These are phyloP conservation scores for Clitocybe nebularis DNA, from an alignment of 1,284 basidiomycete genomes.

Conservation along the genomic window DNA sequence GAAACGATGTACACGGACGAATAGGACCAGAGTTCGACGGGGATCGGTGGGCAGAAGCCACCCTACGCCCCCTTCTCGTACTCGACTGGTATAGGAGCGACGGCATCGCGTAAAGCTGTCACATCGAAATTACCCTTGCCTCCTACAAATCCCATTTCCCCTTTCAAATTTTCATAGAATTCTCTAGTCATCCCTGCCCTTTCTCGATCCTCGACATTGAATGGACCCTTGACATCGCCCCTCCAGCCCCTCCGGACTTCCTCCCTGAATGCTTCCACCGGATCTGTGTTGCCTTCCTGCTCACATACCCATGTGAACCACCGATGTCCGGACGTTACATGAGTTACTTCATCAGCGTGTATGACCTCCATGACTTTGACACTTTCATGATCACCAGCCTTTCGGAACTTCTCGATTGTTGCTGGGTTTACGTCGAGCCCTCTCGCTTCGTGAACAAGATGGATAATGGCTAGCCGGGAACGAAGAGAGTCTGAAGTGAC, in stretches of 20 bases:
- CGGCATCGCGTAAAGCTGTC: conserved; percentile 12
- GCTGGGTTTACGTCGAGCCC: conserved; percentile 85
- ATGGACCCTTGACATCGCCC: conserved; percentile 82
- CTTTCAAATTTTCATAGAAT: conserved; percentile 71
- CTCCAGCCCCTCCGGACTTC: conserved; percentile 75
- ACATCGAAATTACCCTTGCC: conserved; percentile 3
- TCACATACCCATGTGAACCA: conserved; percentile 84
- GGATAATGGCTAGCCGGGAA: conserved; percentile 81
- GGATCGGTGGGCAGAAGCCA: too few species aligned
- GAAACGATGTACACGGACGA: too few species aligned
- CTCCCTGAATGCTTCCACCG: conserved; percentile 68
- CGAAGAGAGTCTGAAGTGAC: conserved; percentile 72
- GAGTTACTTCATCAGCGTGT: conserved; percentile 81
- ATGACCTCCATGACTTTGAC: conserved; percentile 74
- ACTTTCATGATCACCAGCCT: conserved; percentile 68
- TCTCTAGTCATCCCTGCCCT: conserved; percentile 70
- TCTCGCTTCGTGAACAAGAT: conserved; percentile 86
- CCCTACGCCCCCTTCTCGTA: too few species aligned
- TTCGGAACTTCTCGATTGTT: conserved; percentile 76
- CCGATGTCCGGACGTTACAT: conserved; percentile 80
- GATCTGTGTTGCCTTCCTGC: conserved; percentile 54
- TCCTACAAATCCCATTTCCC: conserved; percentile 43
- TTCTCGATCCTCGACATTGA: conserved; percentile 74
- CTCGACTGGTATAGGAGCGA: conserved; percentile 20
- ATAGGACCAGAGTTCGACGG: too few species aligned